Conservation (phyloP, 495 filamentous ascomycete genomes). For the Neurospora sp. region DNA sequence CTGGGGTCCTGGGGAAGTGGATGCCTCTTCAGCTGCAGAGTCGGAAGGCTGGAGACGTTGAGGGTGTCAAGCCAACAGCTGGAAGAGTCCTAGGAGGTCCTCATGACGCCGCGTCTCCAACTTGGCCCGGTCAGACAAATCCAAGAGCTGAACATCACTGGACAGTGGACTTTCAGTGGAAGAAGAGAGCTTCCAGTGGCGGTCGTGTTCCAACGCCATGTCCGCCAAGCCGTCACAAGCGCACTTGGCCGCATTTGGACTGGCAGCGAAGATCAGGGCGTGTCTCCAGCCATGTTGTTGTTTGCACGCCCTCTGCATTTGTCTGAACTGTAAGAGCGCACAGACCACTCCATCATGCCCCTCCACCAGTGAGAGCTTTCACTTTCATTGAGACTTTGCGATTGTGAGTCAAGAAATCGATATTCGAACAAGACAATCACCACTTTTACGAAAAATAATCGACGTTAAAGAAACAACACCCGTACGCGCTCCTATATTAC, state of each 20-base stretch:
- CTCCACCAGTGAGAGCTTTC: conserved; percentile 13
- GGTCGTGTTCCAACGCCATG: background rate
- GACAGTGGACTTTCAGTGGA: background rate
- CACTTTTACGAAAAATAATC: background rate
- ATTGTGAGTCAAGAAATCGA: conserved; percentile 13
- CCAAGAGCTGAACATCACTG: conserved; percentile 5
- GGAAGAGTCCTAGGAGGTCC: background rate
- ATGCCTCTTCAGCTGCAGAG: background rate
- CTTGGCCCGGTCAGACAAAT: conserved; percentile 20
- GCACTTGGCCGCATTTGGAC: background rate
- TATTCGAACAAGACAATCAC: background rate
- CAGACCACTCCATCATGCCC: conserved; percentile 9
- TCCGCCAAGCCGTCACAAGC: background rate
- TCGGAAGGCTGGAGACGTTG: background rate
- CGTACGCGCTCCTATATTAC: background rate
- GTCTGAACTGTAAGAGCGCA: conserved; percentile 1
- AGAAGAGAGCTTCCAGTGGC: background rate
- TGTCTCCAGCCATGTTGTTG: background rate
- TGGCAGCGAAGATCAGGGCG: background rate
- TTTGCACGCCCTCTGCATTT: background rate
- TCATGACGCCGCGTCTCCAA: conserved; percentile 1
- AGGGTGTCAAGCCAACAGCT: background rate
- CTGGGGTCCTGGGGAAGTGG: background rate
- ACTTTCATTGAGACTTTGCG: conserved; percentile 3
- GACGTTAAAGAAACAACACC: background rate